A percentile compares a stretch with the other conserved stretches of the same genome.
These are phyloP conservation scores for Fusarium begoniae DNA, from an alignment of 2,329 filamentous ascomycete genomes.

Conservation along the genomic window DNA sequence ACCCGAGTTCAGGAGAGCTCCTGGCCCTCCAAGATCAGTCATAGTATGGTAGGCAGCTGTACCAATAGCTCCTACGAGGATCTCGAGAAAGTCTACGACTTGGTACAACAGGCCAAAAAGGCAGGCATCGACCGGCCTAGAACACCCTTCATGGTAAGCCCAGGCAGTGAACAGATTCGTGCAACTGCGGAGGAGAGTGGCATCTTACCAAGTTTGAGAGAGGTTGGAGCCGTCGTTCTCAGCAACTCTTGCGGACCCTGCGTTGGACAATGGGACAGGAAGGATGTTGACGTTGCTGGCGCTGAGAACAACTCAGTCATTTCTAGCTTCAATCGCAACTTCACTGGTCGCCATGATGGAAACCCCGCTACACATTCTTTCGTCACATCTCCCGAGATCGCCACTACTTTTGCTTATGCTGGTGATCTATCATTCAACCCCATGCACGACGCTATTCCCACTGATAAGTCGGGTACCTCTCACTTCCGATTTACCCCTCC, in stretches of 20 bases:
- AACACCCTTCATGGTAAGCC: constrained; percentile 91
- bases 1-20: constrained; percentile 90
- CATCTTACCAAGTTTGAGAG: constrained; percentile 91
- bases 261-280: constrained; percentile 94
- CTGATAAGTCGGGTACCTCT: constrained; percentile 63
- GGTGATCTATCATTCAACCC: constrained; percentile 96
- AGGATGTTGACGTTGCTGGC: constrained; percentile 66
- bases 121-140: constrained; percentile 90
- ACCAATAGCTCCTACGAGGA: constrained; percentile 89
- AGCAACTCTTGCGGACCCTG: constrained; percentile 1
- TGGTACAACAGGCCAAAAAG: constrained; percentile 78
- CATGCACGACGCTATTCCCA: constrained; percentile 74
- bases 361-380: constrained; percentile 59
- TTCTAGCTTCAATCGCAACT: constrained; percentile 74
- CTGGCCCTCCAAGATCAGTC: constrained; percentile 91
- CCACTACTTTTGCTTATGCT: constrained; percentile 93
- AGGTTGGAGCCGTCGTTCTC: constrained; percentile 88
- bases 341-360: constrained; percentile 48
- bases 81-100: constrained; percentile 93
- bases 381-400: constrained; percentile 91
- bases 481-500: not conserved
- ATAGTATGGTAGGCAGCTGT: constrained; percentile 97
- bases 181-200: constrained; percentile 90
- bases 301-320: constrained; percentile 87
- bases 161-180: constrained; percentile 95